phyloP scores from a whole-genome alignment of 768 basidiomycete genomes.

The Hysterangium stoloniferum region DNA sequence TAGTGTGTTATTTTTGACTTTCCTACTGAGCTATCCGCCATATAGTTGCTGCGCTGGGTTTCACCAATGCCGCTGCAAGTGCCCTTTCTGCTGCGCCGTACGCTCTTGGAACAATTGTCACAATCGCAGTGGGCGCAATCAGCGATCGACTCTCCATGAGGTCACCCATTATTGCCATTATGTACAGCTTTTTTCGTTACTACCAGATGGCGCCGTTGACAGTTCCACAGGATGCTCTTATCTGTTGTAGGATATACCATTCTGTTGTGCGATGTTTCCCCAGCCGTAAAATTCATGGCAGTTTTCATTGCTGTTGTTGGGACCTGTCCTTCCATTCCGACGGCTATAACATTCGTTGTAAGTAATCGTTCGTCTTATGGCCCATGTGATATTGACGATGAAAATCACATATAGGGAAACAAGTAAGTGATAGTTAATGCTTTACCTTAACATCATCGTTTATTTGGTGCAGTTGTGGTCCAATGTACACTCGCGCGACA shows the following conservation, averaged over 20 bases:
- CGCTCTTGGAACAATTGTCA: slow-evolving; percentile 32
- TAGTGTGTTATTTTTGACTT: not conserved
- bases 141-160: slow-evolving; percentile 27
- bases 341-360: slow-evolving; percentile 17
- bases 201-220: not conserved
- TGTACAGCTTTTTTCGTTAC: not conserved
- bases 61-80: slow-evolving; percentile 15
- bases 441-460: not conserved
- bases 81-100: slow-evolving; percentile 24
- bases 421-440: slow-evolving; percentile 9
- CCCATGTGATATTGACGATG: not conserved
- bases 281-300: slow-evolving; percentile 12
- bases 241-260: slow-evolving; percentile 15
- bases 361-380: not conserved
- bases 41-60: slow-evolving; percentile 24
- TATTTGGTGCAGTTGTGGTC: slow-evolving; percentile 10
- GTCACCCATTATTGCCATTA: slow-evolving; percentile 26
- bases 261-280: slow-evolving; percentile 1
- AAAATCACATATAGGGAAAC: slow-evolving; percentile 7
- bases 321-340: slow-evolving; percentile 7
- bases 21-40: not conserved
- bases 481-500: slow-evolving; percentile 18
- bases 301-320: slow-evolving; percentile 2
- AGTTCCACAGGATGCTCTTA: slow-evolving; percentile 8
- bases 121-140: slow-evolving; percentile 27